phyloP scores from a whole-genome alignment of 768 basidiomycete species.

The Pleurotus tuoliensis region DNA sequence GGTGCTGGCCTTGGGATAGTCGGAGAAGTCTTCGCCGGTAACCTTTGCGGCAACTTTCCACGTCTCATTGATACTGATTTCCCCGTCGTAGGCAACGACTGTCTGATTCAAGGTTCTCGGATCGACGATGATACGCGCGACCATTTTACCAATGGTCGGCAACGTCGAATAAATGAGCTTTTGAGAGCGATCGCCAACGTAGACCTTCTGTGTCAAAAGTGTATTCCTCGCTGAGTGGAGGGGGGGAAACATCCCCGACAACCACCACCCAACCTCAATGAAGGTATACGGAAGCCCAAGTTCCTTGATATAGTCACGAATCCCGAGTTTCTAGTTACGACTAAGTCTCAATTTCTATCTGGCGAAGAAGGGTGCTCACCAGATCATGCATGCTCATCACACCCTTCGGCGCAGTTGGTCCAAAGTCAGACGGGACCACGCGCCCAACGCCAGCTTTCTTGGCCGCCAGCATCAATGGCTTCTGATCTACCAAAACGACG shows the following conservation, averaged over 20 bases:
- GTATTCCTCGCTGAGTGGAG: neutral
- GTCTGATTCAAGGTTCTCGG: neutral
- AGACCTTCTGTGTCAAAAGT: neutral
- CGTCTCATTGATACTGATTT: neutral
- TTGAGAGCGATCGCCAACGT: neutral
- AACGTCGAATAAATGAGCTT: neutral
- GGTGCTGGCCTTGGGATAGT: neutral
- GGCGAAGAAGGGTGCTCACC: neutral
- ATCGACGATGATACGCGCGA: neutral
- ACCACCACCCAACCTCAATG: slow-evolving; percentile 1
- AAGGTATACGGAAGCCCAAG: neutral
- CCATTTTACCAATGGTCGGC: neutral
- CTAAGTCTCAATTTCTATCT: neutral
- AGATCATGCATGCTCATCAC: neutral
- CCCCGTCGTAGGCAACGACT: neutral
- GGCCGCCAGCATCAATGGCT: neutral
- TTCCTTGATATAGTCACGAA: slow-evolving; percentile 1
- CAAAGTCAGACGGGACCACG: slow-evolving; percentile 1
- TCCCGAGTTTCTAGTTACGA: neutral
- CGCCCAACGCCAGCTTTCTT: slow-evolving; percentile 1
- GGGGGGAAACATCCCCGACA: neutral
- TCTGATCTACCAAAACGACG: neutral
- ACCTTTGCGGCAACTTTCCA: neutral
- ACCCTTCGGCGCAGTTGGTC: neutral
- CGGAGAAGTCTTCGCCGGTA: neutral